These are phyloP conservation scores for Salix arbutifolia DNA, from an alignment of 345 rosid genomes.

Conservation along the genomic window DNA sequence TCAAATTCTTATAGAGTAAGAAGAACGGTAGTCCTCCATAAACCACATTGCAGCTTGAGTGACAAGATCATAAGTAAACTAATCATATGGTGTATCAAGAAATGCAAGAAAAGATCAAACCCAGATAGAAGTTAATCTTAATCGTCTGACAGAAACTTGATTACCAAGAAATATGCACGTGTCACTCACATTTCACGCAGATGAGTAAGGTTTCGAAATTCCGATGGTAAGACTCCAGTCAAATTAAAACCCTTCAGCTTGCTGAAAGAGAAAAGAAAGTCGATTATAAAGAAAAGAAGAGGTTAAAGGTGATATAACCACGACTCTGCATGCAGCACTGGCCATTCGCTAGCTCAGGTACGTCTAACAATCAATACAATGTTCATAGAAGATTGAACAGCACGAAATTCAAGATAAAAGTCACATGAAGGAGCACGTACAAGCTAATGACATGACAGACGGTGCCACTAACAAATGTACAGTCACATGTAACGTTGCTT, in stretches of 20 bases:
- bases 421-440: constrained; percentile 31
- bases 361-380: neutral
- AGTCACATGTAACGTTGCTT: constrained; percentile 50
- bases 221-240: constrained; percentile 61
- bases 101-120: neutral
- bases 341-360: neutral
- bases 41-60: neutral
- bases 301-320: neutral
- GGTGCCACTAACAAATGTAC: constrained; percentile 27
- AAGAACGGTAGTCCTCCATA: neutral
- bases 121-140: neutral
- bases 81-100: neutral
- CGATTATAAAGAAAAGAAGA: neutral
- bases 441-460: constrained; percentile 57
- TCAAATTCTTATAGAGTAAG: neutral
- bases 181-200: constrained; percentile 52
- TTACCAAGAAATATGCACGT: neutral
- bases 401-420: neutral
- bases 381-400: neutral
- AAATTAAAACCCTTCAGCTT: constrained; percentile 48
- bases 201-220: constrained; percentile 53
- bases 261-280: constrained; percentile 30
- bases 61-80: neutral
- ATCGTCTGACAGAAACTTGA: too few species aligned
- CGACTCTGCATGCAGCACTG: neutral